phyloP scores from a whole-genome alignment of 1,284 basidiomycete genomes.

The Trichosporon faecale region DNA sequence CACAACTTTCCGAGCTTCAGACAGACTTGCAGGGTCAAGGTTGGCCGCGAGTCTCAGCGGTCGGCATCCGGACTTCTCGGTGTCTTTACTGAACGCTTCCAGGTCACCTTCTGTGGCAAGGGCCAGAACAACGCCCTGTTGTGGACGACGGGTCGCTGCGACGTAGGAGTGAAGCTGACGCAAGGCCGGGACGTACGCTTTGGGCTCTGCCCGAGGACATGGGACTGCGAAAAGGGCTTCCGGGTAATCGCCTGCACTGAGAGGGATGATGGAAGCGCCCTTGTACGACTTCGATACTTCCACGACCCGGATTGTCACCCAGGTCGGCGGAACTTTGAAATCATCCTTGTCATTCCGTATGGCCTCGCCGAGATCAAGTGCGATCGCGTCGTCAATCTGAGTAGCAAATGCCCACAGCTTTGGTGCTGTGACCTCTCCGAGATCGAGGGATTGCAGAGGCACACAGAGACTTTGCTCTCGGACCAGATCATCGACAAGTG shows the following conservation, averaged over 20 bases:
- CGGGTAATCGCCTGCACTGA: background rate
- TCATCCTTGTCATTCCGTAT: constrained; percentile 10
- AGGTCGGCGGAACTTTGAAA: background rate
- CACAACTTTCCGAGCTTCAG: constrained; percentile 27
- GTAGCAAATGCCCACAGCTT: background rate
- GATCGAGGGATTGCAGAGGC: background rate
- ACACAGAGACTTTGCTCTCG: background rate
- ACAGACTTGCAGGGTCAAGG: background rate
- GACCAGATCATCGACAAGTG: constrained; percentile 35
- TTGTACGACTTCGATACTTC: constrained; percentile 30
- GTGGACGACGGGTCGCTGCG: background rate
- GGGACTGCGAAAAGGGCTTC: constrained; percentile 24
- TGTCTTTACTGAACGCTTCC: background rate
- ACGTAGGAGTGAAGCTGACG: constrained; percentile 20
- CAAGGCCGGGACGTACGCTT: constrained; percentile 27
- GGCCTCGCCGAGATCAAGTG: constrained; percentile 32
- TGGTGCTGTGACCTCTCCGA: background rate
- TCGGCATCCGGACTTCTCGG: too few relatives aligned
- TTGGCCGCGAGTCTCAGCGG: background rate
- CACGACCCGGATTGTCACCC: constrained; percentile 25
- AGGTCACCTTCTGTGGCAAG: constrained; percentile 25
- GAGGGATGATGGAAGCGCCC: constrained; percentile 13
- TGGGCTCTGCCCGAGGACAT: constrained; percentile 29
- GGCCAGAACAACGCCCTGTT: constrained; percentile 18
- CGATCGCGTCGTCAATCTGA: constrained; percentile 23